Percentiles rank a stretch among this genome's conserved stretches.
Conservation (phyloP, 345 rosid species). For the Streptanthus diversifolius region DNA sequence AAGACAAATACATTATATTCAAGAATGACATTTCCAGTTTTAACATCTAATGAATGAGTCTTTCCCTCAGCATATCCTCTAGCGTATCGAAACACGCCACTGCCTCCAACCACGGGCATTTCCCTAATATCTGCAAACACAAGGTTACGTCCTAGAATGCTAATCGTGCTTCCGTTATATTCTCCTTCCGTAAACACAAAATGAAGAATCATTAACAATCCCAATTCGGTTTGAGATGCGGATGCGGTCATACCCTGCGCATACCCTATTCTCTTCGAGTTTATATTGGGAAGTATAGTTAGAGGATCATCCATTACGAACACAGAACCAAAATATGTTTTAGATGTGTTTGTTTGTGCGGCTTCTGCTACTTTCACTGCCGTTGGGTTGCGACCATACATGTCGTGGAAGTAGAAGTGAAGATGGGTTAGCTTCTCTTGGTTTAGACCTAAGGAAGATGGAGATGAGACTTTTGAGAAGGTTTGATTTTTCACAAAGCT, state of each 20-base stretch:
- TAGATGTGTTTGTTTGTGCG: slow-evolving; percentile 27
- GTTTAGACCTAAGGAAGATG: slow-evolving; percentile 30
- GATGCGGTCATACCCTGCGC: slow-evolving; percentile 49
- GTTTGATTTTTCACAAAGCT: not conserved
- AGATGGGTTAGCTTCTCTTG: slow-evolving; percentile 44
- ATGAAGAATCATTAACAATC: slow-evolving; percentile 44
- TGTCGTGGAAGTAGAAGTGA: slow-evolving; percentile 54
- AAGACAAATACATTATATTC: slow-evolving; percentile 42
- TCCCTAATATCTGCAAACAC: slow-evolving; percentile 41
- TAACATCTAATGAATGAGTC: slow-evolving; percentile 29
- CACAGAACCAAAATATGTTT: slow-evolving; percentile 41
- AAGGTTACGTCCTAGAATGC: slow-evolving; percentile 45
- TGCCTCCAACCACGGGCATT: slow-evolving; percentile 60
- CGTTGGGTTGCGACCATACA: slow-evolving; percentile 35
- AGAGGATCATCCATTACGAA: slow-evolving; percentile 49
- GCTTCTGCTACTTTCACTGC: slow-evolving; percentile 40
- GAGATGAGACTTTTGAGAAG: slow-evolving; percentile 27
- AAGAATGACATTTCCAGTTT: slow-evolving; percentile 30
- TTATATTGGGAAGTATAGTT: slow-evolving; percentile 34
- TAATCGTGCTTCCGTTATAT: slow-evolving; percentile 51
- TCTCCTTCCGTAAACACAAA: slow-evolving; percentile 46
- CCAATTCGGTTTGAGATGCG: slow-evolving; percentile 38
- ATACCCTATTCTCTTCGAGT: slow-evolving; percentile 45
- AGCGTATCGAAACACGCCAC: slow-evolving; percentile 51
- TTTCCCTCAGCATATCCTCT: slow-evolving; percentile 47